Conservation (phyloP, 2,329 filamentous ascomycete species). For the Blumeriella jaapii region DNA sequence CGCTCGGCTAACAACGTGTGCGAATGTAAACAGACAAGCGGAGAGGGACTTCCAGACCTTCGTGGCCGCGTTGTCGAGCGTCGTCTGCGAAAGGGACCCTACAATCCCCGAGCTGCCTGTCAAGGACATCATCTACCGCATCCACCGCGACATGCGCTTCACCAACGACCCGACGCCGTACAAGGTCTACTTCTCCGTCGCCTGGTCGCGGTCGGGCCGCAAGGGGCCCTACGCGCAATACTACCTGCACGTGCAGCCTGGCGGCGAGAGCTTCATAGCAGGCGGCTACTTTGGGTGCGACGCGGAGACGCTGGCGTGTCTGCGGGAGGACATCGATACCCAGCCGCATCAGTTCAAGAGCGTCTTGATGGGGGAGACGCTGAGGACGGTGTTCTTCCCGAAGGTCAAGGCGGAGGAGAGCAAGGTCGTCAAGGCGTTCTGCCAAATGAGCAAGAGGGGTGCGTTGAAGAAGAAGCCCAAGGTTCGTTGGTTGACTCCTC, state of each 20-base stretch:
- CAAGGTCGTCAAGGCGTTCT: conserved; percentile 55
- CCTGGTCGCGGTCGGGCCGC: conserved; percentile 74
- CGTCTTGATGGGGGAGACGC: conserved; percentile 47
- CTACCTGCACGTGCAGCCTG: conserved; percentile 73
- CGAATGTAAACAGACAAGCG: conserved; percentile 47
- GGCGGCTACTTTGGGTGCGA: conserved; percentile 78
- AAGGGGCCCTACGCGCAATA: conserved; percentile 85
- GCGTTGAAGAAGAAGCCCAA: conserved; percentile 81
- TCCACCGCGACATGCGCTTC: conserved; percentile 80
- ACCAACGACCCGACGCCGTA: conserved; percentile 77
- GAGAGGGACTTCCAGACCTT: conserved; percentile 76
- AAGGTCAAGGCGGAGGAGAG: conserved; percentile 38
- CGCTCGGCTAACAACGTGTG: not conserved
- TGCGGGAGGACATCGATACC: conserved; percentile 67
- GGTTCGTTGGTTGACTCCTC: conserved; percentile 36
- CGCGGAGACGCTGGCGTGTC: conserved; percentile 46
- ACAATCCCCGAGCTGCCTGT: conserved; percentile 78
- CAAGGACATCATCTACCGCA: conserved; percentile 79
- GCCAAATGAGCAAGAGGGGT: conserved; percentile 54
- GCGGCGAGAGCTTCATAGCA: conserved; percentile 49
- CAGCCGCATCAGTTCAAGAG: conserved; percentile 58
- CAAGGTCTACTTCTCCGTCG: conserved; percentile 73
- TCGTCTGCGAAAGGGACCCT: conserved; percentile 60
- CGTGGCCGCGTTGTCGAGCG: conserved; percentile 58
- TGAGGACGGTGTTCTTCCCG: conserved; percentile 55